These are phyloP conservation scores for Salix suchowensis DNA, from an alignment of 345 rosid genomes.

Conservation along the genomic window DNA sequence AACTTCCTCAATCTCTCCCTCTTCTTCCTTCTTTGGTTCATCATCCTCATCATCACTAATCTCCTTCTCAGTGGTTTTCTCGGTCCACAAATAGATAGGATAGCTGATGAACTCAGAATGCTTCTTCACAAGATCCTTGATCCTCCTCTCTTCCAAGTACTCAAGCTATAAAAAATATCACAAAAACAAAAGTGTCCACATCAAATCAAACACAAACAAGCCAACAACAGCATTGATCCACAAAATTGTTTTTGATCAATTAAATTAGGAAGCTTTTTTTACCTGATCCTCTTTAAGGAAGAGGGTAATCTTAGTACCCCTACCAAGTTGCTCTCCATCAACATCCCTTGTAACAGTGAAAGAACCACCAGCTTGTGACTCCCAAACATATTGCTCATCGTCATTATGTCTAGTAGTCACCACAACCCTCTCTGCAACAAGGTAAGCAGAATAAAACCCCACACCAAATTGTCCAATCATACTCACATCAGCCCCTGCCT, in stretches of 20 bases:
- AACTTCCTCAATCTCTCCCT: slow-evolving; percentile 70
- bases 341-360: slow-evolving; percentile 77
- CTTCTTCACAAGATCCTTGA: slow-evolving; percentile 88
- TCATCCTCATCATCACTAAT: slow-evolving; percentile 85
- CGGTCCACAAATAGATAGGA: slow-evolving; percentile 78
- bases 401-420: slow-evolving; percentile 82
- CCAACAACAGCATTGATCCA: neutral
- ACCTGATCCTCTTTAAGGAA: slow-evolving; percentile 85
- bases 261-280: neutral
- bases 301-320: slow-evolving; percentile 85
- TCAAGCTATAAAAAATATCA: slow-evolving; percentile 45
- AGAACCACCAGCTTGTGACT: slow-evolving; percentile 95
- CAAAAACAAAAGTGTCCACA: neutral
- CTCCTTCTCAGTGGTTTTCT: slow-evolving; percentile 87
- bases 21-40: slow-evolving; percentile 61
- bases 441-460: slow-evolving; percentile 92
- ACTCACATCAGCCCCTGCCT: slow-evolving; percentile 91
- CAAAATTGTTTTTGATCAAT: neutral
- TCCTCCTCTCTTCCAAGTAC: slow-evolving; percentile 80
- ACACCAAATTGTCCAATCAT: slow-evolving; percentile 96
- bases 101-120: slow-evolving; percentile 93
- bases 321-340: slow-evolving; percentile 70
- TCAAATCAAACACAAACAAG: neutral
- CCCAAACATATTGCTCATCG: slow-evolving; percentile 83
- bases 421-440: slow-evolving; percentile 75